These are phyloP conservation scores for Hanseniaspora sp. DNA, from an alignment of 1,139 yeast genomes.

Conservation along the genomic window DNA sequence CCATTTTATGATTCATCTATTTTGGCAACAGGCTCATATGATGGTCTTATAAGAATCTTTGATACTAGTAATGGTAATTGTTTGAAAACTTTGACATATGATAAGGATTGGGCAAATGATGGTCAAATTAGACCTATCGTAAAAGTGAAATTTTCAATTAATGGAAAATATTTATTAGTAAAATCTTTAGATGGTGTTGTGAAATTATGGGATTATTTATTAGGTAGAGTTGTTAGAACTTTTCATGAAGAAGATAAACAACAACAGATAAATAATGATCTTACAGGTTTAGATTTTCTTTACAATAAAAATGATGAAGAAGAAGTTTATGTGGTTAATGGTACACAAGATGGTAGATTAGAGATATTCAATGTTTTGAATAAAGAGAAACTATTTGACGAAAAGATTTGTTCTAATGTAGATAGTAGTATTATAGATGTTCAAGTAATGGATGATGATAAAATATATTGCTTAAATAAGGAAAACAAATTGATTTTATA, in stretches of 20 bases:
- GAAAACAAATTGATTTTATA: slow-evolving; percentile 3
- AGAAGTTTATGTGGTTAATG: slow-evolving; percentile 4
- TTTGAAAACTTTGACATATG: slow-evolving; percentile 71
- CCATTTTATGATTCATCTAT: slow-evolving; percentile 67
- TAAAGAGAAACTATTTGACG: not conserved
- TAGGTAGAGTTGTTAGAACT: slow-evolving; percentile 67
- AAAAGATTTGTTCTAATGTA: not conserved
- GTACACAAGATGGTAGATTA: slow-evolving; percentile 11
- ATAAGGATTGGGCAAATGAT: slow-evolving; percentile 43
- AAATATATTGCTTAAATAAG: slow-evolving; percentile 6
- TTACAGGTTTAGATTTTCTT: slow-evolving; percentile 6
- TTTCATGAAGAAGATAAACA: slow-evolving; percentile 28
- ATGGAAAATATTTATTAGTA: slow-evolving; percentile 68
- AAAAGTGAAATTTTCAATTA: slow-evolving; percentile 64
- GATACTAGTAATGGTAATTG: slow-evolving; percentile 87
- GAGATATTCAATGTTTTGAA: slow-evolving; percentile 12
- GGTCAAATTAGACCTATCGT: slow-evolving; percentile 70
- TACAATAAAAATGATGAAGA: not conserved
- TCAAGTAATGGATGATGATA: slow-evolving; percentile 5
- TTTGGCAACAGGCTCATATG: slow-evolving; percentile 78
- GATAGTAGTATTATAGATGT: slow-evolving; percentile 1
- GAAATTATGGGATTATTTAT: slow-evolving; percentile 73
- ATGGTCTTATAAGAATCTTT: slow-evolving; percentile 77
- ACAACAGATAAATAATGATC: slow-evolving; percentile 1
- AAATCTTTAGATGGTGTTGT: slow-evolving; percentile 72